Evolutionary conservation across 2,329 filamentous ascomycete genomes (phyloP).

Genomic region (Dactylellina sp.): DNA sequence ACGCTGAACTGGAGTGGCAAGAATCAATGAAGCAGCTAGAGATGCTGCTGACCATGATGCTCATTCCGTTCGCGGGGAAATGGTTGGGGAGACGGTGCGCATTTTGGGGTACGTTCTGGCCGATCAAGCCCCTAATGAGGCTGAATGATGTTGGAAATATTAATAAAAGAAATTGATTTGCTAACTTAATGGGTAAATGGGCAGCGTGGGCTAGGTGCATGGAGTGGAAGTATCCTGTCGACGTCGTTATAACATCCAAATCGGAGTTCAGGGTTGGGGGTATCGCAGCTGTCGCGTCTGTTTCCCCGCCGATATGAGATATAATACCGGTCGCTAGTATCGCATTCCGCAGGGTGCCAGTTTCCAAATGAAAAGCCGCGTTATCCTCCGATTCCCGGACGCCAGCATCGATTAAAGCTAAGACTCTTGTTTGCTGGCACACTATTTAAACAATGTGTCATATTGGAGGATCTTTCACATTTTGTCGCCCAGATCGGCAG

Average conservation of each 20-base stretch:
- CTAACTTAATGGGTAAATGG: neutral
- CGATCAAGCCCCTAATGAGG: neutral
- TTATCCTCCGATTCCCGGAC: no score
- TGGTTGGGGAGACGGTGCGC: slow-evolving; percentile 63
- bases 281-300: slow-evolving; percentile 35
- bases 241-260: slow-evolving; percentile 58
- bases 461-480: no score
- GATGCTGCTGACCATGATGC: slow-evolving; percentile 89
- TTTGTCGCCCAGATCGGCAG: no score
- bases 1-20: slow-evolving; percentile 95
- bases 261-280: slow-evolving; percentile 36
- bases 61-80: slow-evolving; percentile 93
- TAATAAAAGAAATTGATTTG: neutral
- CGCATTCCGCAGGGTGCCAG: neutral
- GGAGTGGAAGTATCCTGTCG: slow-evolving; percentile 60
- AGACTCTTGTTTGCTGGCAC: no score
- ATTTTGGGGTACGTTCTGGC: slow-evolving; percentile 56
- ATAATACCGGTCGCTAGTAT: neutral
- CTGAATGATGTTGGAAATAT: neutral
- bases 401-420: no score
- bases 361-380: neutral
- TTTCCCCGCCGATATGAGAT: slow-evolving; percentile 33
- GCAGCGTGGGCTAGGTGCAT: slow-evolving; percentile 60
- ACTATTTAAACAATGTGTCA: no score
- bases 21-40: slow-evolving; percentile 94